Conservation (phyloP, 352 stramenopile genomes). For the Thraustochytrium sp. region DNA sequence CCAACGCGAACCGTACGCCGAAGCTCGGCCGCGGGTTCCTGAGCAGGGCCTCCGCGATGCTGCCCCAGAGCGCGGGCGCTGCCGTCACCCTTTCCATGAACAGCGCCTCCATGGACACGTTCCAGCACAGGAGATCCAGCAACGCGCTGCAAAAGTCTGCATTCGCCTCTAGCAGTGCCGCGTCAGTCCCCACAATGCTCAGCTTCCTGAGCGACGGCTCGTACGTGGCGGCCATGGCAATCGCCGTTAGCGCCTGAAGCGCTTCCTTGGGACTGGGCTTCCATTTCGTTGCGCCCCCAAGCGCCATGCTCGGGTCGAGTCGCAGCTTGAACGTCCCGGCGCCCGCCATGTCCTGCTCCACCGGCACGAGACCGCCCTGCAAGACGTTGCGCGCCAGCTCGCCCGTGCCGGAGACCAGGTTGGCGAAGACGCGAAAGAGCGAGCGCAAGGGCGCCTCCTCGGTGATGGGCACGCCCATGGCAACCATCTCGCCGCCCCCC, state of each 20-base stretch:
- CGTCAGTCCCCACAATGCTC: not conserved
- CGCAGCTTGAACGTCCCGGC: not conserved
- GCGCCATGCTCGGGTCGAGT: not conserved
- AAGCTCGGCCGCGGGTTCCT: not conserved
- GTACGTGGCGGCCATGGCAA: not conserved
- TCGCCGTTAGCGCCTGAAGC: not conserved
- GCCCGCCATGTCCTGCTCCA: not conserved
- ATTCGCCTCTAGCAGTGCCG: not conserved
- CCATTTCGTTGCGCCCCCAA: not conserved
- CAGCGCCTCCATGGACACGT: not conserved
- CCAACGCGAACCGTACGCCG: not conserved
- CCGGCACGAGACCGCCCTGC: not conserved
- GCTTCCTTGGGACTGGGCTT: not conserved
- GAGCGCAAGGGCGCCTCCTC: not conserved
- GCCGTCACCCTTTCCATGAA: not conserved
- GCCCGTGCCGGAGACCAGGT: not conserved
- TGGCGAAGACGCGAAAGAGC: not conserved
- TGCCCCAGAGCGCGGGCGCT: not conserved
- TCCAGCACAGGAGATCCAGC: not conserved
- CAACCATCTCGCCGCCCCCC: not conserved
- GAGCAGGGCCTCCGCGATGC: not conserved
- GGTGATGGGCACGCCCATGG: not conserved
- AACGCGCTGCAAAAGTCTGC: not conserved
- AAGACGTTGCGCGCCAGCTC: not conserved
- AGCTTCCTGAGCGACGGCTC: not conserved